Conservation (phyloP, 2,329 filamentous ascomycete genomes). For the Sporothrix pallida region DNA sequence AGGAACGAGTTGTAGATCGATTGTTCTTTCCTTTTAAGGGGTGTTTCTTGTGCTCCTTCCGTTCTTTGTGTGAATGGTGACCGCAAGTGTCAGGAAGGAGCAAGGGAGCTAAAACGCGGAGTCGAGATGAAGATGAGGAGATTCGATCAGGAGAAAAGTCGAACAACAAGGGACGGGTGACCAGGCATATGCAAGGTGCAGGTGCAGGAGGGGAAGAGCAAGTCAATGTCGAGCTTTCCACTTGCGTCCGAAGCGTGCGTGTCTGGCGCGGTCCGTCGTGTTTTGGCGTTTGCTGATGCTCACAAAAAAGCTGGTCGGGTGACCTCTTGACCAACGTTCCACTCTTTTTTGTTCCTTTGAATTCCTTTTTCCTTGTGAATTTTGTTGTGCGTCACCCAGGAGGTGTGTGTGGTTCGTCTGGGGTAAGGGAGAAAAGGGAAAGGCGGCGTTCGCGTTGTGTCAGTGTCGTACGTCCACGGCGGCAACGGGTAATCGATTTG, state of each 20-base stretch:
- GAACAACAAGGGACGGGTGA: neutral
- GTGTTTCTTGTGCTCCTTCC: neutral
- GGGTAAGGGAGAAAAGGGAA: slow-evolving; percentile 11
- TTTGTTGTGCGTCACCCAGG: neutral
- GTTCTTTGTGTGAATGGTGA: neutral
- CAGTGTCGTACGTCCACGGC: slow-evolving; percentile 5
- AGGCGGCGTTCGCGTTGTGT: slow-evolving; percentile 3
- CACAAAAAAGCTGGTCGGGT: slow-evolving; percentile 25
- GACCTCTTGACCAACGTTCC: slow-evolving; percentile 22
- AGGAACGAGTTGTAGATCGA: neutral
- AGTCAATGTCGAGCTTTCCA: neutral
- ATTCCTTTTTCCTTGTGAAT: neutral
- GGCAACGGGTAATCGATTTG: neutral
- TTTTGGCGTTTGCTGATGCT: neutral
- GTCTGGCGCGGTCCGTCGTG: neutral
- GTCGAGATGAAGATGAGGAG: neutral
- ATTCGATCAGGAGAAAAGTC: neutral
- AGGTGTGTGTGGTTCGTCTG: slow-evolving; percentile 26
- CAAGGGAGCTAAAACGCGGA: slow-evolving; percentile 9
- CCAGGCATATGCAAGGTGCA: slow-evolving; percentile 2
- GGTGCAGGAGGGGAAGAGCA: too few species aligned
- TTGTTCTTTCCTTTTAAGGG: neutral
- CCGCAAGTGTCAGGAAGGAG: neutral
- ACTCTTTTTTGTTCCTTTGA: slow-evolving; percentile 16
- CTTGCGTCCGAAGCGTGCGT: neutral